Base-by-base conservation (phyloP, 805 yeast species). In the Kuraishia piskuri region DNA sequence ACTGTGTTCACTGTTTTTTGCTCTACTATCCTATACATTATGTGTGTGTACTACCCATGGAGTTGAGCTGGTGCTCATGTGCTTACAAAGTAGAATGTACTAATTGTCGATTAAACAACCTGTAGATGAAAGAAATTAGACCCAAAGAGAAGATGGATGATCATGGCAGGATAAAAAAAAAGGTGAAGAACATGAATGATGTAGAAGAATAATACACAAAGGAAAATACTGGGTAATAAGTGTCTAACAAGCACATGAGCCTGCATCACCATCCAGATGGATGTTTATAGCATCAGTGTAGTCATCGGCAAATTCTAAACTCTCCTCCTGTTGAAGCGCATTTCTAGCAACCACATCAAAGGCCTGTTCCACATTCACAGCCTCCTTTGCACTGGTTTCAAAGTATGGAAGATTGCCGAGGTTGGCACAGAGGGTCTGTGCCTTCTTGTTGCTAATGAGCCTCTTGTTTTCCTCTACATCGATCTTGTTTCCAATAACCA, bases 361-460 rank as follows among this genome's bases (percentile, higher is more conserved):
- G 2, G 98, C 98, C 62, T 87, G 84, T 64, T 91, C 97, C 37
- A 92, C 96, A 61, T 95, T 95, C 50, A 91, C 88, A 17, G 94
- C 90, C 68, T 90, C 97, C 73, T 92, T 94, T 20, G 99, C 99
- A 75, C 94, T 84, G n/a, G 99, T 92, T 69, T 92, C 96, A 65
- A 94, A 92, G 56, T 91, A 83, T 2, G 99, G 98, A 56, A 90
- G 76, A 58, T 90, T 89, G 61, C 64, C 82, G 72, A 66, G 78
- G 57, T 73, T 77, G 22, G 65, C 62, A 57, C 71, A 68, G 49
- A 70, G 55, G 50, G 74, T 70, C 56, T 73, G 71, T 52, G 81
- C 77, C 60, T 79, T 79, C 66, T 80, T 80, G 48, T 74, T 73
- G 22, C 79, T 74, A 19, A 85, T 87, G 48, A 83, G 83, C 60